A percentile compares a stretch with the other conserved stretches of the same genome.
phyloP scores from a whole-genome alignment of 495 filamentous ascomycete species.

The Stereocaulon alpinum region DNA sequence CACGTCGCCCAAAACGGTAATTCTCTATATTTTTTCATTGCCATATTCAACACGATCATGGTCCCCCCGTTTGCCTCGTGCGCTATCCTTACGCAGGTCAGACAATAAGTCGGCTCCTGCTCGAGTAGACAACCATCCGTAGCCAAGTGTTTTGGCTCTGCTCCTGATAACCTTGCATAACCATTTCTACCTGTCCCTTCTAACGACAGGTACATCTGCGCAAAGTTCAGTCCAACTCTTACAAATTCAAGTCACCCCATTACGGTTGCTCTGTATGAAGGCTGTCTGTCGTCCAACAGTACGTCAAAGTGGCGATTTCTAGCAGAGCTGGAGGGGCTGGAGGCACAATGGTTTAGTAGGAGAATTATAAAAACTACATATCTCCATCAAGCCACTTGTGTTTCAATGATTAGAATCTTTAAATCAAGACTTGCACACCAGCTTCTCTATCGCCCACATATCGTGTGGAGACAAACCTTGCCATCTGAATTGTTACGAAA shows the following conservation, averaged over 20 bases:
- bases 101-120: neutral
- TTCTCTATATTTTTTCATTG: too few species aligned
- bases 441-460: neutral
- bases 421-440: neutral
- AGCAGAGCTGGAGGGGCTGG: neutral
- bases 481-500: neutral
- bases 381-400: neutral
- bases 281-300: neutral
- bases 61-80: too few species aligned
- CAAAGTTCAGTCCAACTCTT: neutral
- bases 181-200: neutral
- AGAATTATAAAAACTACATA: neutral
- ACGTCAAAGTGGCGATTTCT: neutral
- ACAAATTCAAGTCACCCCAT: neutral
- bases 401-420: neutral
- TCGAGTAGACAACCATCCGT: neutral
- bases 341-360: neutral
- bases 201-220: neutral
- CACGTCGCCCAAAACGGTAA: too few species aligned
- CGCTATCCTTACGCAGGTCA: too few species aligned
- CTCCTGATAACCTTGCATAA: neutral
- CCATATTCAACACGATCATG: too few species aligned
- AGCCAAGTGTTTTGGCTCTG: neutral
- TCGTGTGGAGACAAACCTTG: neutral
- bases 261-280: neutral